Evolutionary conservation across 768 basidiomycete genomes (phyloP).

Genomic region (Collybia mongolica): DNA sequence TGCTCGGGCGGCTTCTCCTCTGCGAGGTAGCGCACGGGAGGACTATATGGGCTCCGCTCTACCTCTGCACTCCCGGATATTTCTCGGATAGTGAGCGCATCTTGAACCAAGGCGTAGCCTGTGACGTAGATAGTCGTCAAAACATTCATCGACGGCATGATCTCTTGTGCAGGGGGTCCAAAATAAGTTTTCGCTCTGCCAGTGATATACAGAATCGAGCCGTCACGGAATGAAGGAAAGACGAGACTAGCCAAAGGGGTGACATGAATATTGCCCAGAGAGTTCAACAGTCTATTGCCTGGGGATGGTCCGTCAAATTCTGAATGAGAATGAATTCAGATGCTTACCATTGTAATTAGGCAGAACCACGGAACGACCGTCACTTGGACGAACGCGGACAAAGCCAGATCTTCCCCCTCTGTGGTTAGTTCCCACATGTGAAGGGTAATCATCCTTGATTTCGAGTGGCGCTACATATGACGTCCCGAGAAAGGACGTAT

Average conservation of each 20-base stretch:
- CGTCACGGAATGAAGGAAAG: slow-evolving; percentile 41
- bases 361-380: slow-evolving; percentile 42
- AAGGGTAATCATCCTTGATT: slow-evolving; percentile 35
- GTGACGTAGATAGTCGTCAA: slow-evolving; percentile 5
- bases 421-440: slow-evolving; percentile 48
- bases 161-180: slow-evolving; percentile 20
- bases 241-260: slow-evolving; percentile 44
- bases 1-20: slow-evolving; percentile 2
- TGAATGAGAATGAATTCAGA: not conserved
- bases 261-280: slow-evolving; percentile 46
- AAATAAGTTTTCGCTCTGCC: slow-evolving; percentile 40
- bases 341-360: slow-evolving; percentile 46
- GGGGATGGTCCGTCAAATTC: not conserved
- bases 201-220: slow-evolving; percentile 50
- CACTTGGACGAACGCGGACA: slow-evolving; percentile 40
- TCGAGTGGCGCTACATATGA: slow-evolving; percentile 30
- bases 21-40: slow-evolving; percentile 8
- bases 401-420: slow-evolving; percentile 50
- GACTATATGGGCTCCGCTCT: slow-evolving; percentile 10
- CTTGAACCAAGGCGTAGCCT: slow-evolving; percentile 4
- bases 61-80: not conserved
- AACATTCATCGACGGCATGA: slow-evolving; percentile 6
- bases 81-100: slow-evolving; percentile 6
- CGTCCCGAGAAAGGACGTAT: slow-evolving; percentile 44
- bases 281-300: slow-evolving; percentile 52